These are phyloP conservation scores for Acorus gramineus DNA, from an alignment of 106 monocot species.

Conservation along the genomic window DNA sequence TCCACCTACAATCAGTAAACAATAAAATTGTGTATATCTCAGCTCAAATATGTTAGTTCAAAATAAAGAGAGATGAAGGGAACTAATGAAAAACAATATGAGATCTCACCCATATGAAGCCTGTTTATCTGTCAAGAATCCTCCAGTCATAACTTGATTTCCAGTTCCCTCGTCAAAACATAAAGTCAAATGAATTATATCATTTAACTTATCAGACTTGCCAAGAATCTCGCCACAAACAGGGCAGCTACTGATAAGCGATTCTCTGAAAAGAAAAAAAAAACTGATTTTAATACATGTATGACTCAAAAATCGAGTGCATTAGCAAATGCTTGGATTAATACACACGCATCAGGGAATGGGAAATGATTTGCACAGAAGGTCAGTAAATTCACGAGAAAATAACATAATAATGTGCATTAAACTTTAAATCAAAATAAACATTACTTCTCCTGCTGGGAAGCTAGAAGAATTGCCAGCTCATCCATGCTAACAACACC, in stretches of 20 bases:
- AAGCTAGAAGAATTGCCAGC: constrained; percentile 53
- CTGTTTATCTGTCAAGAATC: constrained; percentile 91
- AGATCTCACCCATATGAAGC: constrained; percentile 84
- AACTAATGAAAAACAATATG: not conserved
- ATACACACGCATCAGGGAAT: not conserved
- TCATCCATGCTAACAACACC: constrained; percentile 85
- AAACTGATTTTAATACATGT: not conserved
- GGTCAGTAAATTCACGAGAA: constrained; percentile 2
- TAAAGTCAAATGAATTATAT: constrained; percentile 81
- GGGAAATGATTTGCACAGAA: not conserved
- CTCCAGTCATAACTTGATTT: constrained; percentile 96
- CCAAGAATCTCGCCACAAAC: constrained; percentile 92
- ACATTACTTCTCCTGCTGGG: constrained; percentile 76
- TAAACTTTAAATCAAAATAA: constrained; percentile 1
- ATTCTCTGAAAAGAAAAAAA: constrained; percentile 41
- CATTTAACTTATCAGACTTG: constrained; percentile 70
- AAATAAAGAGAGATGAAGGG: not conserved
- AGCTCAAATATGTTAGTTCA: not conserved
- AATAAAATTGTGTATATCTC: no score
- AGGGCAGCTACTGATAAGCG: constrained; percentile 86
- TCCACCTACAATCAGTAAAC: constrained; percentile 43
- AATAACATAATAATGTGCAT: not conserved
- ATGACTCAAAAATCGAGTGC: not conserved
- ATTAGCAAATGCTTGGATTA: not conserved
- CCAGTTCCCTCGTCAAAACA: constrained; percentile 99